Evolutionary conservation across 2,329 filamentous ascomycete species (phyloP), one percentile per base, ranked within the genome.

Genomic region (Neoarthrinium moseri): DNA sequence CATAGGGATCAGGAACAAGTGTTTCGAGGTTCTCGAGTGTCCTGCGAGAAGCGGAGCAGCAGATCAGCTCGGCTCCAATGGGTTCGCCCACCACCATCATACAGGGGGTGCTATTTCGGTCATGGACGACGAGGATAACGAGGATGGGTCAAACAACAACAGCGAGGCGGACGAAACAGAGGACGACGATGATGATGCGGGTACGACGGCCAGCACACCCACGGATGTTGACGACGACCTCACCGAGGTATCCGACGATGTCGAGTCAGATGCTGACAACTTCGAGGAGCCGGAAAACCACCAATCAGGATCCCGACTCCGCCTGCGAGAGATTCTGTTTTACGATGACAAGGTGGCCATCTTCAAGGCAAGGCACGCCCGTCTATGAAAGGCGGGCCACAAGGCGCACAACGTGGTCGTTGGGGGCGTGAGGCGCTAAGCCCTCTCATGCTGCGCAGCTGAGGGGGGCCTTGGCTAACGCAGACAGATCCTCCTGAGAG

Each of bases 341-440:
- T 91, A 90, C 58, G 89, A 92, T 62, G 88, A 92, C 62, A 89
- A 89, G 65, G 82, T 90, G 43, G 83, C 86, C 22, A 84, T 92
- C 47, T 92, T 92, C 69, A 87, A 86, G 63, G 86, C 86, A 24
- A 78, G 88, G 49, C 84, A 89, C 65, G 83, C 78, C 15, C 64
- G 61, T 56, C 57, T 75, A 46, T 76, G 58, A 58, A 44, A 35
- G 39, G 35, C 18, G 27, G 15, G 30, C 18, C 26, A 24, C n/a
- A 12, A 40, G n/a, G 10, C 45, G 15, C 24, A 18, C 20, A 5
- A n/a, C 37, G 22, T 40, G 23, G n/a, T 13, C n/a, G 10, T 22
- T 43, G 23, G 40, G 40, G 40, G 37, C 12, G 11, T n/a, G 24
- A 27, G 24, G 37, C 23, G 37, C 23, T 18, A n/a, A 27, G 37